Evolutionary conservation across 2,329 filamentous ascomycete species (phyloP), one percentile per base, ranked within the genome.

Genomic region (Colletotrichum chlorophyti): DNA sequence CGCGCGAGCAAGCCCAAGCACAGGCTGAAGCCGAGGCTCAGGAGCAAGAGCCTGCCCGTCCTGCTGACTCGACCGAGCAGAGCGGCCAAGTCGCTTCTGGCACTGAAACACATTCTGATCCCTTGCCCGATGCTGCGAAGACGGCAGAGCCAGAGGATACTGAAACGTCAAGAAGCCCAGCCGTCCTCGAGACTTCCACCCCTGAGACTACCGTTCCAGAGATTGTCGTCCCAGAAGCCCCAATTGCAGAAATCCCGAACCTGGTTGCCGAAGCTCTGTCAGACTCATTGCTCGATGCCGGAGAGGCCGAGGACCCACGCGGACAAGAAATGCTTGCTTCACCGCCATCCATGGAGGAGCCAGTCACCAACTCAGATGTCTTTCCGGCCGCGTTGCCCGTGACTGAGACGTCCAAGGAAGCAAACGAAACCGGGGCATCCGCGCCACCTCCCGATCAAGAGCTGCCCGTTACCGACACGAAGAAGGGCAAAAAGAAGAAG

Each of bases 401-500:
- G 15, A 7, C 11, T 19, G 38, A 24, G 4, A 8, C 15, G 29
- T 10, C 17, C 11, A 29, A 24, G 11, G n/a, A 49, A 14, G 24
- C 10, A 17, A 8, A 17, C 26, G 54, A 52, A 23, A 23, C 35
- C 14, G 59, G 63, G 19, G 24, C 46, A 17, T 19, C 29, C 29
- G 14, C 17, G 24, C 10, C 24, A 10, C 27, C 52, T 11, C 14
- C 8, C 9, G 11, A 23, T 31, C 17, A 24, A 4, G 50, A 57
- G 5, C 4, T 38, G 31, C 12, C 62, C 19, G 27, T 41, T 9
- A 29, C 55, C 15, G 53, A 63, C 11, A 47, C 60, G 14, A 68
- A 71, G 66, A 70, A 69, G 49, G 64, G 63, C 45, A 72, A 72
- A 63, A 70, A 69, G 49, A 63, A 74, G 32, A 79, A 78, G 65